A percentile compares a stretch with the other conserved stretches of the same genome.
These are phyloP conservation scores for Trichoderma orchidacearum DNA, from an alignment of 495 filamentous ascomycete genomes.

Conservation along the genomic window DNA sequence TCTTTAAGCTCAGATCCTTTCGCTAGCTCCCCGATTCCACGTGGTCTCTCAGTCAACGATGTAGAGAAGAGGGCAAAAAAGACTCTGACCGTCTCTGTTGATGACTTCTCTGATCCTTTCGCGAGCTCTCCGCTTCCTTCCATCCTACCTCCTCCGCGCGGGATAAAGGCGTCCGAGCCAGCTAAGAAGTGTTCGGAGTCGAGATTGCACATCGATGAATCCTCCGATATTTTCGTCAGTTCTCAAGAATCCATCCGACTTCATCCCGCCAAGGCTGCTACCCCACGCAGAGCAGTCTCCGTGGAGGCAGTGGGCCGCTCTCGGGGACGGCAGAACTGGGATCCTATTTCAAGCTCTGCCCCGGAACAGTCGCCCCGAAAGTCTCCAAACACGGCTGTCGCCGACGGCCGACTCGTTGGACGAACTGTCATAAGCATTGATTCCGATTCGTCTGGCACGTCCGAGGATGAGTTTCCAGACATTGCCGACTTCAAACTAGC, in stretches of 20 bases:
- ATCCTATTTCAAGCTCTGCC: constrained; percentile 35
- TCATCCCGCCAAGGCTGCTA: neutral
- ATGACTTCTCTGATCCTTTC: constrained; percentile 12
- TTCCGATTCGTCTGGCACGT: constrained; percentile 17
- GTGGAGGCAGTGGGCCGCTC: neutral
- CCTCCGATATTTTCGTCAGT: constrained; percentile 8
- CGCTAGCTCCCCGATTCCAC: neutral
- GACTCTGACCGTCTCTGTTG: neutral
- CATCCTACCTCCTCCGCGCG: neutral
- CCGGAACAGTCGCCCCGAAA: constrained; percentile 10
- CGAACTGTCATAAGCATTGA: constrained; percentile 9
- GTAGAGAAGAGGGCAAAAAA: constrained; percentile 4
- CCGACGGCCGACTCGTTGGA: neutral
- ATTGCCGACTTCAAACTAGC: constrained; percentile 12
- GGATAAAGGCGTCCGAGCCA: neutral
- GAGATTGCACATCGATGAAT: neutral
- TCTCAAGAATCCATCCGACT: constrained; percentile 2
- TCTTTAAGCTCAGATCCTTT: neutral
- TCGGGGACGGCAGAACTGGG: constrained; percentile 20
- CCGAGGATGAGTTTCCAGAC: constrained; percentile 25
- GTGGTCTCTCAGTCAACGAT: no score
- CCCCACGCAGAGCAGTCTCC: neutral
- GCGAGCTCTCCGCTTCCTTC: constrained; percentile 9
- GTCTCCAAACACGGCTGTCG: neutral
- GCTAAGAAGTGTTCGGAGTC: neutral